Conservation (phyloP, 2,329 filamentous ascomycete species). For the Alternaria longipes region DNA sequence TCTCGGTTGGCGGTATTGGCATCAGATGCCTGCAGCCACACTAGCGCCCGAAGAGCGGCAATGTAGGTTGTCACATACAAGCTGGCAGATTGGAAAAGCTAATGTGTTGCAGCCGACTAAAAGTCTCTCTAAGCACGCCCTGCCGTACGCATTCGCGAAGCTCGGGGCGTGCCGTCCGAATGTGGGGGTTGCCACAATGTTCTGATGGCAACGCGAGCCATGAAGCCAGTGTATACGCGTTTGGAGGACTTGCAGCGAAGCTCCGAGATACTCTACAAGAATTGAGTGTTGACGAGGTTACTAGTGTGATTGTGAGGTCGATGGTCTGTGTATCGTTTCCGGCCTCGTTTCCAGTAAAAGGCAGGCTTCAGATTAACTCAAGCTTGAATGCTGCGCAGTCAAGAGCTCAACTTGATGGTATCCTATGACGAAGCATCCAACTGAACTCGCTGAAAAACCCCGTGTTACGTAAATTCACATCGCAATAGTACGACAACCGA, state of each 20-base stretch:
- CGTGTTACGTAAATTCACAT: neutral
- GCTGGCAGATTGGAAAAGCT: neutral
- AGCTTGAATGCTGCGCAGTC: neutral
- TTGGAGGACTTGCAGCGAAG: neutral
- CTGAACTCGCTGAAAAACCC: neutral
- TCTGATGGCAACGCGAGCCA: neutral
- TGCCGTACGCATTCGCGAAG: neutral
- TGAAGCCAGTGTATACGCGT: neutral
- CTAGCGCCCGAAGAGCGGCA: conserved; percentile 2
- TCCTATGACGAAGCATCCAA: neutral
- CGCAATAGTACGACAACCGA: neutral
- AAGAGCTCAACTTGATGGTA: neutral
- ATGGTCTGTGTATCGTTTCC: neutral
- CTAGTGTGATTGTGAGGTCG: neutral
- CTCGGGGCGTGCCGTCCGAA: neutral
- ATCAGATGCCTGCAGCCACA: conserved; percentile 9
- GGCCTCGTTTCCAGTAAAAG: neutral
- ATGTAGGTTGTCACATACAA: neutral
- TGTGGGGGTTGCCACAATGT: neutral
- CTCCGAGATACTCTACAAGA: neutral
- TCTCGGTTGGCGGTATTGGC: conserved; percentile 20
- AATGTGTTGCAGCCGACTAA: neutral
- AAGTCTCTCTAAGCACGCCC: neutral
- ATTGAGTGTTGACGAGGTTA: neutral
- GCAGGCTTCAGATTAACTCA: neutral